Evolutionary conservation across 345 rosid species (phyloP).

Genomic region (Gossypium turneri): DNA sequence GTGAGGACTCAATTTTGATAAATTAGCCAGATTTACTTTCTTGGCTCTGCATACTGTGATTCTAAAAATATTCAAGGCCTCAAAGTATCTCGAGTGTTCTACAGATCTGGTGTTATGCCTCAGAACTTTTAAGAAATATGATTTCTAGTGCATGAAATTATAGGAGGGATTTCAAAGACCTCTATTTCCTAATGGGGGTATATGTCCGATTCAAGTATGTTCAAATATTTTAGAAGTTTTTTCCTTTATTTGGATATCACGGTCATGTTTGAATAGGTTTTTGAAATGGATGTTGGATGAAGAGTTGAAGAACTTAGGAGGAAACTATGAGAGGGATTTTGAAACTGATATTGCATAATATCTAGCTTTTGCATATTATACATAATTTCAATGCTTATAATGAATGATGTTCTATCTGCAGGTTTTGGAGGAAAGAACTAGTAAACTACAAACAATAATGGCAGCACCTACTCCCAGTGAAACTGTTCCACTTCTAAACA

Average conservation of each 20-base stretch:
- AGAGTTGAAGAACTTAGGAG: too few relatives aligned
- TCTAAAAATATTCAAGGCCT: background rate
- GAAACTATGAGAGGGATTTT: background rate
- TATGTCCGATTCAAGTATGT: background rate
- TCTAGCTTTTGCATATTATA: background rate
- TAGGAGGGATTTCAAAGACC: background rate
- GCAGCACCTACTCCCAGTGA: conserved; percentile 29
- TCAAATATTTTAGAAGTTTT: too few relatives aligned
- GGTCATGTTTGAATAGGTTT: background rate
- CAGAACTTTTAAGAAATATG: background rate
- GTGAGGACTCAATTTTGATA: conserved; percentile 29
- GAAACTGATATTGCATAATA: background rate
- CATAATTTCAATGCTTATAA: background rate
- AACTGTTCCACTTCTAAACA: conserved; percentile 45
- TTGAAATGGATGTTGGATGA: too few relatives aligned
- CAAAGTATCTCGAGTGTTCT: background rate
- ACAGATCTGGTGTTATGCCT: background rate
- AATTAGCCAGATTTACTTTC: background rate
- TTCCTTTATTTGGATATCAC: too few relatives aligned
- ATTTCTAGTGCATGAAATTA: background rate
- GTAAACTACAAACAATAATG: conserved; percentile 17
- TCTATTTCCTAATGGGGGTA: background rate
- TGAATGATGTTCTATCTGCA: conserved; percentile 27
- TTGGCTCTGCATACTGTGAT: too few relatives aligned
- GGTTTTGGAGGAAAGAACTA: conserved; percentile 39